Evolutionary conservation across 1,139 yeast genomes (phyloP).

Genomic region (Kurtzmaniella quercitrusa): DNA sequence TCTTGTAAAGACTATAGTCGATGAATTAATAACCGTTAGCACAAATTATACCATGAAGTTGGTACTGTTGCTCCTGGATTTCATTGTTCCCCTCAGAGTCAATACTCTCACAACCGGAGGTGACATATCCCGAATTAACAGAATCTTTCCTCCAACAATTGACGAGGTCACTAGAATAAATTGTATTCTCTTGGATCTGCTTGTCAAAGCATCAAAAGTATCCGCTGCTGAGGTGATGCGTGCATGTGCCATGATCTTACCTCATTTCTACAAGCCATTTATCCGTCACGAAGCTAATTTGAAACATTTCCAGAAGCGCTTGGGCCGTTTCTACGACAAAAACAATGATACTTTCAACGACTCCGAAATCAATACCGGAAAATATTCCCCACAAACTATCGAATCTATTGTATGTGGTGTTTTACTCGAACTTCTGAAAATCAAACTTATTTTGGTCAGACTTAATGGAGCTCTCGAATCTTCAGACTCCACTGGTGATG

Average conservation of each 20-base stretch:
- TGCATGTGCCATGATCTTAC: slow-evolving; percentile 76
- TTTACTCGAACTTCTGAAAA: slow-evolving; percentile 58
- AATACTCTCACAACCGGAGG: slow-evolving; percentile 51
- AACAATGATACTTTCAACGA: slow-evolving; percentile 43
- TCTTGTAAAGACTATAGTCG: slow-evolving; percentile 45
- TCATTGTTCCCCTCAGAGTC: slow-evolving; percentile 74
- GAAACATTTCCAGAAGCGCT: slow-evolving; percentile 25
- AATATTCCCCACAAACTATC: slow-evolving; percentile 54
- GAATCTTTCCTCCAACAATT: slow-evolving; percentile 87
- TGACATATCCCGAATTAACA: slow-evolving; percentile 62
- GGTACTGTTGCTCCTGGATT: slow-evolving; percentile 71
- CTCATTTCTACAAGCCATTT: slow-evolving; percentile 88
- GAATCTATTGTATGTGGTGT: slow-evolving; percentile 71
- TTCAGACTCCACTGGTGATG: slow-evolving; percentile 12
- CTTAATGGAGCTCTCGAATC: slow-evolving; percentile 28
- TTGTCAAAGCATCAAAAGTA: slow-evolving; percentile 59
- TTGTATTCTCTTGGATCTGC: slow-evolving; percentile 74
- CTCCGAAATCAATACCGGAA: slow-evolving; percentile 23
- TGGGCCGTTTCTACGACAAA: slow-evolving; percentile 47
- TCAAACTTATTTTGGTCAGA: slow-evolving; percentile 65
- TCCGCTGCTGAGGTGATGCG: slow-evolving; percentile 74
- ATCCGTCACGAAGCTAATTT: slow-evolving; percentile 86
- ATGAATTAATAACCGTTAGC: slow-evolving; percentile 68
- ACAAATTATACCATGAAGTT: slow-evolving; percentile 68
- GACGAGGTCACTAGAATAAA: slow-evolving; percentile 90